phyloP scores from a whole-genome alignment of 805 yeast genomes.

The Saccharomycopsis selenospora region DNA sequence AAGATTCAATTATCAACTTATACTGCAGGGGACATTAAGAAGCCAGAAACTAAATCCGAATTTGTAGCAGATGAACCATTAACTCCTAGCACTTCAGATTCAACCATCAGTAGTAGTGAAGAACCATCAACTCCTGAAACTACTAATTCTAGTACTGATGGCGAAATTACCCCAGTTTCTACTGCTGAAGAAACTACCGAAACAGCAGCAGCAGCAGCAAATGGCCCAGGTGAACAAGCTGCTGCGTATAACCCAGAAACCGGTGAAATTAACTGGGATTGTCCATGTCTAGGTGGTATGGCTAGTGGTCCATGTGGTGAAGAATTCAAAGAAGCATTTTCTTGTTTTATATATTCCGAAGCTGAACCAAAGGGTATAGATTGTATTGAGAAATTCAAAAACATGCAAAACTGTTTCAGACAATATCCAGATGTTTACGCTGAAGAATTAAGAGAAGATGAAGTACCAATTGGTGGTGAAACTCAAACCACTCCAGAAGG shows the following conservation, averaged over 20 bases:
- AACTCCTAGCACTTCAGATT: not conserved
- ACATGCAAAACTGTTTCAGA: conserved; percentile 93
- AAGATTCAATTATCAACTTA: conserved; percentile 4
- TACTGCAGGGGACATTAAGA: not conserved
- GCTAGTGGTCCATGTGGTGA: conserved; percentile 98
- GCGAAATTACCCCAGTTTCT: conserved; percentile 4
- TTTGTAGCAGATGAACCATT: conserved; percentile 3
- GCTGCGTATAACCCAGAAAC: conserved; percentile 59
- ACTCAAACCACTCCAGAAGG: conserved; percentile 12
- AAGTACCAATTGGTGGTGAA: conserved; percentile 34
- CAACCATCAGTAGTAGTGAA: not conserved
- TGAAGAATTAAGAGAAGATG: conserved; percentile 83
- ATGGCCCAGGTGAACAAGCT: conserved; percentile 17
- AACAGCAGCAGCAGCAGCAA: conserved; percentile 1
- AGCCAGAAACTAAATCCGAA: conserved; percentile 6
- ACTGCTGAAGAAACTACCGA: conserved; percentile 6
- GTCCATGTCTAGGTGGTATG: conserved; percentile 97
- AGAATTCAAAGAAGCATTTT: conserved; percentile 88
- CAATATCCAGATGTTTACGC: conserved; percentile 87
- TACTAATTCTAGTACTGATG: conserved; percentile 7
- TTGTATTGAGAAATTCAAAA: conserved; percentile 83
- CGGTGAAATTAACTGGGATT: conserved; percentile 99
- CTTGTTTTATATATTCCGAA: conserved; percentile 90
- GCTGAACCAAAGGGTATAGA: conserved; percentile 96
- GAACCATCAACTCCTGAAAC: not conserved